phyloP scores from a whole-genome alignment of 2,329 filamentous ascomycete genomes.

The Talaromyces sp. region DNA sequence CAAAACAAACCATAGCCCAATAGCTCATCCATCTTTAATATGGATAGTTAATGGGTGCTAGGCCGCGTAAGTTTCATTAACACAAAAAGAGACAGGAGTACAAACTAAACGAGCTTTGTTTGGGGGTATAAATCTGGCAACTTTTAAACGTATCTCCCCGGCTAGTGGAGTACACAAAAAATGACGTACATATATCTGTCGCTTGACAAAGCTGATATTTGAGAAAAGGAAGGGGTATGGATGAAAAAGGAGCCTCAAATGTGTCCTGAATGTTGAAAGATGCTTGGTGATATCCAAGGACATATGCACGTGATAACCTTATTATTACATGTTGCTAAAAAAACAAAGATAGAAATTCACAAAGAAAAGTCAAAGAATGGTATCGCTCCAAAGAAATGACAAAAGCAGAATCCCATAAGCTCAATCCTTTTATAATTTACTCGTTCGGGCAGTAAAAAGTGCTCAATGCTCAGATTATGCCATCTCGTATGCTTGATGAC shows the following conservation, averaged over 20 bases:
- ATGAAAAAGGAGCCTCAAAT: background rate
- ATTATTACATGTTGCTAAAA: slow-evolving; percentile 2
- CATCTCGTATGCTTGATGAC: slow-evolving; percentile 4
- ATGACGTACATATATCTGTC: background rate
- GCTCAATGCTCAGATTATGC: background rate
- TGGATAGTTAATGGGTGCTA: too few species aligned
- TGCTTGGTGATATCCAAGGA: background rate
- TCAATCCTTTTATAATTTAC: too few species aligned
- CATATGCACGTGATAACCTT: background rate
- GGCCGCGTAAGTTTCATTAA: too few species aligned
- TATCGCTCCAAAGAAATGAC: background rate
- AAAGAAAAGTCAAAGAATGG: background rate
- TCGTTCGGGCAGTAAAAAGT: background rate
- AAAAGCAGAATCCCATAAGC: background rate
- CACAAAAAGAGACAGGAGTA: too few species aligned
- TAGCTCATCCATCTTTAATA: too few species aligned
- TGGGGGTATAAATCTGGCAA: too few species aligned
- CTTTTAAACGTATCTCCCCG: too few species aligned
- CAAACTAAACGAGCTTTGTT: too few species aligned
- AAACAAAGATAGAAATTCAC: background rate
- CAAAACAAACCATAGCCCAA: too few species aligned
- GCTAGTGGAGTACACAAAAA: too few species aligned
- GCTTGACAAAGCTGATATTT: background rate
- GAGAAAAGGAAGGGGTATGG: background rate
- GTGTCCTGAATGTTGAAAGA: background rate